phyloP scores from a whole-genome alignment of 2,329 filamentous ascomycete species.

The Ophiocordyceps polyrhachis-furcata region DNA sequence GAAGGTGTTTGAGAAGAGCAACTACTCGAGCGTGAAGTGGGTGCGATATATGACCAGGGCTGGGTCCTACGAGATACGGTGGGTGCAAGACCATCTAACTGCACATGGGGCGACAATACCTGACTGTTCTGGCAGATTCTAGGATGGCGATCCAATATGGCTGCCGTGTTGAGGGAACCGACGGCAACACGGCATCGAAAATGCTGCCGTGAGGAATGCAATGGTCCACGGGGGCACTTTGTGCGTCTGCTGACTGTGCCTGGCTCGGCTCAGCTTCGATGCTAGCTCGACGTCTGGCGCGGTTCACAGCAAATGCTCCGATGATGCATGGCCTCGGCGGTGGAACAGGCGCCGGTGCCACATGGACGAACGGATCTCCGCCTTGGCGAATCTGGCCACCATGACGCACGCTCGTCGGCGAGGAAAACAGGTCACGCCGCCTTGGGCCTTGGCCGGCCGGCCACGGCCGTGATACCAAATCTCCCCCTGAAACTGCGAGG shows the following conservation, averaged over 20 bases:
- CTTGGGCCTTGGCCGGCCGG: background rate
- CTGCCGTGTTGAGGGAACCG: no score
- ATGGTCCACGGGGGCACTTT: background rate
- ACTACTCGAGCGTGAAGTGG: conserved; percentile 98
- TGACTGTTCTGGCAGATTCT: background rate
- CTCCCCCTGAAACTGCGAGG: no score
- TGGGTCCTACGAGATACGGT: conserved; percentile 94
- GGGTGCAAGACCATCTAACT: background rate
- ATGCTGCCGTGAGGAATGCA: background rate
- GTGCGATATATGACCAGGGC: conserved; percentile 97
- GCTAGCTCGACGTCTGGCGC: background rate
- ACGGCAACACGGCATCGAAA: background rate
- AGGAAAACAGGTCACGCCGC: background rate
- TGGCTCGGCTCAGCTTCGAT: background rate
- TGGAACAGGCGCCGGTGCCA: background rate
- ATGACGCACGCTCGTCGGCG: background rate
- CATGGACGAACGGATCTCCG: background rate
- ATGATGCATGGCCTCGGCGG: background rate
- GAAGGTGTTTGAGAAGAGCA: conserved; percentile 98
- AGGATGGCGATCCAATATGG: background rate
- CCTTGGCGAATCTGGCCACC: background rate
- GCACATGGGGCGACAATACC: conserved; percentile 7
- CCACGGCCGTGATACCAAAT: background rate
- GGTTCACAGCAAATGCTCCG: background rate
- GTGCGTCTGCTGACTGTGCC: background rate